phyloP scores from a whole-genome alignment of 1,284 basidiomycete genomes.

The Pascua guehoae region DNA sequence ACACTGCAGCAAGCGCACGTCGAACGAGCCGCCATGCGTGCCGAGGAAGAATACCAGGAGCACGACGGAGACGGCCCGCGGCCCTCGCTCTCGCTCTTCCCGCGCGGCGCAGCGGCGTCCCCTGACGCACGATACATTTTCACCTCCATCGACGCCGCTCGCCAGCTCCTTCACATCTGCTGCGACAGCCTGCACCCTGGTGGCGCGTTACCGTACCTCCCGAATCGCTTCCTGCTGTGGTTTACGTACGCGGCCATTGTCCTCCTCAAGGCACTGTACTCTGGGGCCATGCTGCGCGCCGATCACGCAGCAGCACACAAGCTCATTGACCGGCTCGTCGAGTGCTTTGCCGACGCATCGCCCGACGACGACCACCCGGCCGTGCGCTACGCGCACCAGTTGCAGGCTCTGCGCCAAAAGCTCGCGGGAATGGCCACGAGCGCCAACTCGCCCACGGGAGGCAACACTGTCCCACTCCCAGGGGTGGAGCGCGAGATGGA shows the following conservation, averaged over 20 bases:
- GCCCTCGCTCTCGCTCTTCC: slow-evolving; percentile 39
- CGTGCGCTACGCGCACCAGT: slow-evolving; percentile 41
- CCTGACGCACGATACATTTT: slow-evolving; percentile 48
- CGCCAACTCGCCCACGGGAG: slow-evolving; percentile 31
- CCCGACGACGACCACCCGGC: slow-evolving; percentile 43
- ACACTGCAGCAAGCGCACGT: slow-evolving; percentile 46
- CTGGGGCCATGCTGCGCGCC: slow-evolving; percentile 47
- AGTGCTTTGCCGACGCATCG: slow-evolving; percentile 35
- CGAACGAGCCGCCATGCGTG: slow-evolving; percentile 43
- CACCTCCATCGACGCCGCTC: slow-evolving; percentile 45
- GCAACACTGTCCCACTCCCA: slow-evolving; percentile 27
- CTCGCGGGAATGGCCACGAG: slow-evolving; percentile 32
- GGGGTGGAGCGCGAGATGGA: background rate
- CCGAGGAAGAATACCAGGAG: slow-evolving; percentile 36
- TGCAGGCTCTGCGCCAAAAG: slow-evolving; percentile 33
- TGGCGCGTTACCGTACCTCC: slow-evolving; percentile 45
- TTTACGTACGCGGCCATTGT: slow-evolving; percentile 48
- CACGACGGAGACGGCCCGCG: slow-evolving; percentile 14
- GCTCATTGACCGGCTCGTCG: slow-evolving; percentile 42
- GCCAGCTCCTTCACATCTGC: slow-evolving; percentile 45
- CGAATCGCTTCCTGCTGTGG: slow-evolving; percentile 47
- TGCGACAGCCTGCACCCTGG: slow-evolving; percentile 44
- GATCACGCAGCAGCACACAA: slow-evolving; percentile 37
- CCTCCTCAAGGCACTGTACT: slow-evolving; percentile 46
- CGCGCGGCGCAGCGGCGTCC: slow-evolving; percentile 41